A percentile compares a stretch with the other conserved stretches of the same genome.
These are phyloP conservation scores for Alternaria arborescens DNA, from an alignment of 2,329 filamentous ascomycete species.

Conservation along the genomic window DNA sequence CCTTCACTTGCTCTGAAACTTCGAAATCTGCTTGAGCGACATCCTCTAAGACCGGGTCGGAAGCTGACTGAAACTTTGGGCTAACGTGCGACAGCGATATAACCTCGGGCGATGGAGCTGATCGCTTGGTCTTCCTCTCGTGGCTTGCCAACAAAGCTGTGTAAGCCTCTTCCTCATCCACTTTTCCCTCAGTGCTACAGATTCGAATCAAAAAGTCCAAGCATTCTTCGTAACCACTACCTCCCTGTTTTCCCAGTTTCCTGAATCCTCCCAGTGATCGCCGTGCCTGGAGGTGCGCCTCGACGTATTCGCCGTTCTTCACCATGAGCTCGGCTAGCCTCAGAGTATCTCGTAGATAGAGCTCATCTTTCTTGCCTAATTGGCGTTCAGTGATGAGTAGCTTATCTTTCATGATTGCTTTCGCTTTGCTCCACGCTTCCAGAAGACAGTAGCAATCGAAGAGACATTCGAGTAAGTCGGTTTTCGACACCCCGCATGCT, in stretches of 20 bases:
- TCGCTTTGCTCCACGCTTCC: slow-evolving; percentile 24
- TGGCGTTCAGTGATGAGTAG: slow-evolving; percentile 28
- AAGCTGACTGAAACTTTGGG: background rate
- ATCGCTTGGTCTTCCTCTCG: background rate
- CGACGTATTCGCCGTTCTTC: slow-evolving; percentile 27
- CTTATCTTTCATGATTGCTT: slow-evolving; percentile 28
- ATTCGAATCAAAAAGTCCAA: slow-evolving; percentile 24
- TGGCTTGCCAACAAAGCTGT: slow-evolving; percentile 21
- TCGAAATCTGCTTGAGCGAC: background rate
- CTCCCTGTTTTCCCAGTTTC: slow-evolving; percentile 23
- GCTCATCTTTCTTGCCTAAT: slow-evolving; percentile 25
- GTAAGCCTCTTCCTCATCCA: slow-evolving; percentile 35
- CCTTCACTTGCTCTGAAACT: background rate
- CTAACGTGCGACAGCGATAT: background rate
- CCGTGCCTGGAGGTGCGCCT: slow-evolving; percentile 31
- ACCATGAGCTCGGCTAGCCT: slow-evolving; percentile 26
- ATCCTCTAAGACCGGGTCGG: background rate
- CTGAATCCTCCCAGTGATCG: slow-evolving; percentile 29
- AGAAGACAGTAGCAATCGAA: slow-evolving; percentile 20
- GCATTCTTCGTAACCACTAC: slow-evolving; percentile 23
- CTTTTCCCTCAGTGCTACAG: slow-evolving; percentile 23
- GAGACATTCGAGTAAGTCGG: slow-evolving; percentile 22
- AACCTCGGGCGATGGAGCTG: background rate
- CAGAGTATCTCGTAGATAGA: slow-evolving; percentile 25
- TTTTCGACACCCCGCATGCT: slow-evolving; percentile 19